Percentiles rank a stretch among this genome's conserved stretches.
phyloP scores from a whole-genome alignment of 2,329 filamentous ascomycete genomes.

The Colletotrichum magnum region DNA sequence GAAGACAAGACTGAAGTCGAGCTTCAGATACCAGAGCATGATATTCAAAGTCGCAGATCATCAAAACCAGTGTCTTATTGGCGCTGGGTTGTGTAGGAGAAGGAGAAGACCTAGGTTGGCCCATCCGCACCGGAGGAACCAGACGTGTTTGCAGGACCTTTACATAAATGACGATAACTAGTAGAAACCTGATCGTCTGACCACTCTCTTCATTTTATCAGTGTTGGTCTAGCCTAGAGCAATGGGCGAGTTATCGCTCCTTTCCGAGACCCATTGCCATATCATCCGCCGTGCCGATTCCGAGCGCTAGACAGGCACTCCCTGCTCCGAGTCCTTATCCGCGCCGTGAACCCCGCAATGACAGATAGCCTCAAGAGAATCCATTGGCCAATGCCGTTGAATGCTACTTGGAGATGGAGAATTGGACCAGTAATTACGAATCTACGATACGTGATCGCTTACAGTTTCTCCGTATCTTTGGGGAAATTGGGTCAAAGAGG shows the following conservation, averaged over 20 bases:
- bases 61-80: too few relatives aligned
- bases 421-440: neutral
- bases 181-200: neutral
- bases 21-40: too few relatives aligned
- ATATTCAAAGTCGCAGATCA: too few relatives aligned
- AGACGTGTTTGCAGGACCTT: too few relatives aligned
- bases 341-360: conserved; percentile 14
- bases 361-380: conserved; percentile 30
- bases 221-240: neutral
- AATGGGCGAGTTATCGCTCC: neutral
- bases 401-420: conserved; percentile 1
- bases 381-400: conserved; percentile 28
- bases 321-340: conserved; percentile 20
- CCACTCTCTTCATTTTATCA: neutral
- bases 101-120: too few relatives aligned
- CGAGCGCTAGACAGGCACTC: conserved; percentile 14
- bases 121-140: too few relatives aligned
- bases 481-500: neutral
- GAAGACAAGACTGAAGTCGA: too few relatives aligned
- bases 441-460: neutral
- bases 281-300: conserved; percentile 18
- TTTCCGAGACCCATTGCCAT: conserved; percentile 4
- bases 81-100: too few relatives aligned
- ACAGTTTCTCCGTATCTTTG: conserved; percentile 6
- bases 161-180: too few relatives aligned